Conservation (phyloP, 257 asterid genomes). For the Perilla frutescens region DNA sequence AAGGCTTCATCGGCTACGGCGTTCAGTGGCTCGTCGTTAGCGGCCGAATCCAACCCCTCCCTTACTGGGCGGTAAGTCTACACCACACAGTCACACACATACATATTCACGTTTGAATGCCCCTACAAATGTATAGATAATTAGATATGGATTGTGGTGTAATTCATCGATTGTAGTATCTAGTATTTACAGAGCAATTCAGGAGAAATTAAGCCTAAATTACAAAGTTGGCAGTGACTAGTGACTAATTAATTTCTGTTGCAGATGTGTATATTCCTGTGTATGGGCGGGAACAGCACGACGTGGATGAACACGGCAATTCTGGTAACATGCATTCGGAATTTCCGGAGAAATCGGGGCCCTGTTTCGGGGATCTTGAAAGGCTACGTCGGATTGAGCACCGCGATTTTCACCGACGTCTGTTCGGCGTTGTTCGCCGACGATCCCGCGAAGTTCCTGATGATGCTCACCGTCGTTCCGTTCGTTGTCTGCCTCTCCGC, state of each 20-base stretch:
- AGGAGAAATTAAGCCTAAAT: neutral
- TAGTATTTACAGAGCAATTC: no score
- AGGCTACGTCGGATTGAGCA: conserved; percentile 95
- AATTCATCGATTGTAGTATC: no score
- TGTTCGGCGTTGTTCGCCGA: conserved; percentile 86
- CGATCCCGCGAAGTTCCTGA: conserved; percentile 78
- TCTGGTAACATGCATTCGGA: conserved; percentile 86
- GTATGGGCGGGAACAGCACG: conserved; percentile 98
- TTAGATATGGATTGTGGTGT: no score
- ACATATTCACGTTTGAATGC: neutral
- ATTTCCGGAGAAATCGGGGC: conserved; percentile 83
- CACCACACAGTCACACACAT: conserved; percentile 3
- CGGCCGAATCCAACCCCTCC: conserved; percentile 81
- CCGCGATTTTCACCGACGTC: conserved; percentile 91
- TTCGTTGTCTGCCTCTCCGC: conserved; percentile 77
- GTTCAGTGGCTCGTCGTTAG: conserved; percentile 99
- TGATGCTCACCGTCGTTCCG: conserved; percentile 76
- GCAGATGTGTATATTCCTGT: conserved; percentile 85
- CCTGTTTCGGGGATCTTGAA: conserved; percentile 91
- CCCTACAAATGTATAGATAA: neutral
- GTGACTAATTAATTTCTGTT: conserved; percentile 1
- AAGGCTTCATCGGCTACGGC: conserved; percentile 92
- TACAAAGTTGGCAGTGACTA: neutral
- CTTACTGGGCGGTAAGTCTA: conserved; percentile 79
- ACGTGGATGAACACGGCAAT: conserved; percentile 99